Conservation (phyloP, 805 yeast species). For the Maudiozyma saulgeensis region DNA sequence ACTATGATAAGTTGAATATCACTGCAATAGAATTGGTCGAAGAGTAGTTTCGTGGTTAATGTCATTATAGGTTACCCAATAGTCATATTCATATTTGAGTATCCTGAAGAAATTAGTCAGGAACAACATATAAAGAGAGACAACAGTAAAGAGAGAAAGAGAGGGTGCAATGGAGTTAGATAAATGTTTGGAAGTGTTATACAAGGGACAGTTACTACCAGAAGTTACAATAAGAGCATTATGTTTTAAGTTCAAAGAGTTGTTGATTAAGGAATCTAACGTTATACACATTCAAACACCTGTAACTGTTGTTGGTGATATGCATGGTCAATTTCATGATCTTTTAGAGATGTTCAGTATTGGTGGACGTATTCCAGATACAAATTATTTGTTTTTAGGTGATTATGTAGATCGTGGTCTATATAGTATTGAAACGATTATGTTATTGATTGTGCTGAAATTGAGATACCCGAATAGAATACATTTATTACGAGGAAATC, state of each 20-base stretch:
- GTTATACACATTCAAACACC: slow-evolving; percentile 80
- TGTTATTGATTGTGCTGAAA: slow-evolving; percentile 71
- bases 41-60: too few relatives aligned
- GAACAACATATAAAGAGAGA: too few relatives aligned
- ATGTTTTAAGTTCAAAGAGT: slow-evolving; percentile 75
- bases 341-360: slow-evolving; percentile 83
- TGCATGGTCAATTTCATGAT: slow-evolving; percentile 96
- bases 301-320: slow-evolving; percentile 93
- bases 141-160: too few relatives aligned
- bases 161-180: slow-evolving; percentile 44
- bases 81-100: too few relatives aligned
- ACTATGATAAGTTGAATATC: too few relatives aligned
- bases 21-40: too few relatives aligned
- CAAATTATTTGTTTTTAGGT: slow-evolving; percentile 86
- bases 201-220: slow-evolving; percentile 56
- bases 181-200: slow-evolving; percentile 57
- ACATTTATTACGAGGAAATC: slow-evolving; percentile 83
- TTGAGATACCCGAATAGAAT: slow-evolving; percentile 82
- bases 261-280: slow-evolving; percentile 70
- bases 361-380: slow-evolving; percentile 88
- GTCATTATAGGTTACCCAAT: too few relatives aligned
- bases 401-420: slow-evolving; percentile 96
- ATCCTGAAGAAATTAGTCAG: too few relatives aligned
- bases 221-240: slow-evolving; percentile 61
- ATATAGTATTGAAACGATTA: slow-evolving; percentile 87